Evolutionary conservation across 176 grass and related monocot genomes (phyloP).

Genomic region (Panicum miliaceum): DNA sequence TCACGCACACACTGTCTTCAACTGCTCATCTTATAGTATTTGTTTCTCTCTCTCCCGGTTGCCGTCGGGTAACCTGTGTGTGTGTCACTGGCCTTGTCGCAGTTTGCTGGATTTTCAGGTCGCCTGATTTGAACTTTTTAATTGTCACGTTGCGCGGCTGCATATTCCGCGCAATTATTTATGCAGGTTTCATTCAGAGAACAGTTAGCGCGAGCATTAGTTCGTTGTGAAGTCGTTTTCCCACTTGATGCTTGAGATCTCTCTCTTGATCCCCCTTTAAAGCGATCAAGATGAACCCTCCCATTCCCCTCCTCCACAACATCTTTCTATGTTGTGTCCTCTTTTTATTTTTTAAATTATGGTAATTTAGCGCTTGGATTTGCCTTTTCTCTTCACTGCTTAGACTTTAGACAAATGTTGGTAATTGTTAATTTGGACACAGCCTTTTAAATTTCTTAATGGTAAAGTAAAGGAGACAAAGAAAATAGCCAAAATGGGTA

Average conservation of each 20-base stretch:
- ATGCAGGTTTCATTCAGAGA: neutral
- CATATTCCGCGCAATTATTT: neutral
- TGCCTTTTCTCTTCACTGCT: neutral
- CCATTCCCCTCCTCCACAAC: neutral
- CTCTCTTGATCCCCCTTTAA: neutral
- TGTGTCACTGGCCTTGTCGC: neutral
- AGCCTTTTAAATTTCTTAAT: neutral
- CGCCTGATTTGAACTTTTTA: neutral
- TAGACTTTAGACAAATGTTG: neutral
- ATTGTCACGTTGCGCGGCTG: neutral
- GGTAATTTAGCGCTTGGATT: neutral
- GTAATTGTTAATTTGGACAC: neutral
- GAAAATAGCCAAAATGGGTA: neutral
- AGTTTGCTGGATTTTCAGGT: neutral
- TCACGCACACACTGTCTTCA: neutral
- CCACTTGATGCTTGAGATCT: neutral
- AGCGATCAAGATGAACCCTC: neutral
- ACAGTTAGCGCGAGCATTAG: neutral
- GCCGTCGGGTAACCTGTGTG: neutral
- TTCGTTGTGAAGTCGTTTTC: conserved; percentile 30
- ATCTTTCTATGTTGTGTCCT: neutral
- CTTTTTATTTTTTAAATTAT: neutral
- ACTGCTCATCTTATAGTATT: neutral
- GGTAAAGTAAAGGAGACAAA: neutral
- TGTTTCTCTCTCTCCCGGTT: neutral